A percentile compares a stretch with the other conserved stretches of the same genome.
phyloP scores from a whole-genome alignment of 2,329 filamentous ascomycete genomes.

The Pseudogymnoascus pannorum region DNA sequence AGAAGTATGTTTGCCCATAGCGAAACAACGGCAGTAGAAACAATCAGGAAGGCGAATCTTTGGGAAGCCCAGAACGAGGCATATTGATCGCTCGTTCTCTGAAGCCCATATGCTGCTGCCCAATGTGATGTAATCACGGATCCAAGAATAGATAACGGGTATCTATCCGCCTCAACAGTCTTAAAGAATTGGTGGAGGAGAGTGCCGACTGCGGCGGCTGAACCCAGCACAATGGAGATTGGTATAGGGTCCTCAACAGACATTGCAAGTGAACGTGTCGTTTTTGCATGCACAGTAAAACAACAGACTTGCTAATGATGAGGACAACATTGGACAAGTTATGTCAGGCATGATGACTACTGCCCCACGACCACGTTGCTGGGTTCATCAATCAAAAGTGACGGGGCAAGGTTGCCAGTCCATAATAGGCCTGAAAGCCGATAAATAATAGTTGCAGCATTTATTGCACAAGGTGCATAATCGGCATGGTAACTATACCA shows the following conservation, averaged over 20 bases:
- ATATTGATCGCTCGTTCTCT: not conserved
- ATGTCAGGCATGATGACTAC: slow-evolving; percentile 5
- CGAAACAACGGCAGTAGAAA: not conserved
- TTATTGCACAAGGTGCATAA: not conserved
- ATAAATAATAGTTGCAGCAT: not conserved
- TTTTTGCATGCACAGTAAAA: not conserved
- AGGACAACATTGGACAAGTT: not conserved
- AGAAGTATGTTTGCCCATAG: slow-evolving; percentile 12
- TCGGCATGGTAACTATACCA: not conserved
- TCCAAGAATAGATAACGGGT: slow-evolving; percentile 5
- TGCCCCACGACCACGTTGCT: not conserved
- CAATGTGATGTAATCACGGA: not conserved
- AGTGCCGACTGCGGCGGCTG: not conserved
- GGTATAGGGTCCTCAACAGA: not conserved
- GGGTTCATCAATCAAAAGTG: not conserved
- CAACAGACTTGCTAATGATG: not conserved
- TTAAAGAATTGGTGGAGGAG: slow-evolving; percentile 3
- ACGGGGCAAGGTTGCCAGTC: not conserved
- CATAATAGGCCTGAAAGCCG: not conserved
- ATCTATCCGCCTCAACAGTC: not conserved
- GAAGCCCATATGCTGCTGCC: not conserved
- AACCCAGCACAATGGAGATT: slow-evolving; percentile 6
- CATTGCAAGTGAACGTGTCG: slow-evolving; percentile 1
- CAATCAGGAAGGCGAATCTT: not conserved
- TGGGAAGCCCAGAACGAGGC: slow-evolving; percentile 4